Evolutionary conservation across 345 rosid genomes (phyloP), one percentile per base, ranked within the genome.

Genomic region (Citrus unshiu): DNA sequence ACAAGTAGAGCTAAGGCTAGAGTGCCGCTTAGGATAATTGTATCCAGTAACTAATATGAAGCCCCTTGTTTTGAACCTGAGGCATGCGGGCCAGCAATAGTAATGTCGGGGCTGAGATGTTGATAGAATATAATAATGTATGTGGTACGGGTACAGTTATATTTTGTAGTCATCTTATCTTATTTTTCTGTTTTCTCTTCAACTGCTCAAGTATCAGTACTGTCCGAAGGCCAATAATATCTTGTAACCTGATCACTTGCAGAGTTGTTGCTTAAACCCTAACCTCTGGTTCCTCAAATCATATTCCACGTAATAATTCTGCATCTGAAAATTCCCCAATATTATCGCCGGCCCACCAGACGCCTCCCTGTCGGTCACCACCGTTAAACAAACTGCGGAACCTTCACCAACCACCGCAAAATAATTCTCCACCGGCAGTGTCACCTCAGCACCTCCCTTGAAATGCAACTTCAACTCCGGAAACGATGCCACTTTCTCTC

Each of bases 251-350:
- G 9, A 7, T 69, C n/a, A 70, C 32, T 51, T 9, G 39, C 89
- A 87, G 9, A 67, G 24, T 79, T 87, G 80, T 35, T 54, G 75
- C 24, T 58, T 81, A 46, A 87, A 81, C 16, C 89, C 89, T 21
- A 87, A 46, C 75, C 86, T 84, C 77, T 83, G 78, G 68, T 84
- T 84, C 74, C 39, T 67, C 81, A 87, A 51, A 84, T 87, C 89
- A 79, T 83, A 87, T 70, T 87, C 89, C 77, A 87, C 73, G 34
- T 79, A 72, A 77, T 58, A 87, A 81, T 84, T 84, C 81, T 81
- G 84, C 85, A 78, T 73, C 80, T 79, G 83, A 68, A 80, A 84
- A 81, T 78, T 84, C 75, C 89, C 87, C 83, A 87, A 49, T 46
- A 87, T 72, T 1, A 87, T 68, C 34, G 81, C 82, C 13, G 89